Evolutionary conservation across 768 basidiomycete genomes (phyloP).

Genomic region (Chiua virens): DNA sequence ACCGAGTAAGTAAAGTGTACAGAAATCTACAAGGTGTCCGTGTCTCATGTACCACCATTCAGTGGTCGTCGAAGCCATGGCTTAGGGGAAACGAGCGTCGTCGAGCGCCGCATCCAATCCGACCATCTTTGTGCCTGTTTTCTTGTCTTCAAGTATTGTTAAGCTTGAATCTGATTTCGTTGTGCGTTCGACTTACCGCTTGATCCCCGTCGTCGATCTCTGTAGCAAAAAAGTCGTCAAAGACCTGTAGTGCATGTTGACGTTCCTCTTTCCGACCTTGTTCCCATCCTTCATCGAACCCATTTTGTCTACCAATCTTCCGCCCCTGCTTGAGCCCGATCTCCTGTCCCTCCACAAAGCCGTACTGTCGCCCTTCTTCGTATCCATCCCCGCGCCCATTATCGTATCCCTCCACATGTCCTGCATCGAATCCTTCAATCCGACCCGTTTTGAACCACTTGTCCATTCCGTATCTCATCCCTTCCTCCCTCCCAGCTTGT

Average conservation of each 20-base stretch:
- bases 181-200: constrained; percentile 20
- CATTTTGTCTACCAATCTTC: constrained; percentile 30
- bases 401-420: constrained; percentile 46
- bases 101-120: constrained; percentile 26
- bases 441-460: constrained; percentile 46
- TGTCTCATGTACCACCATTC: constrained; percentile 2
- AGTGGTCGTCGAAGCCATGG: constrained; percentile 26
- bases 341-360: constrained; percentile 36
- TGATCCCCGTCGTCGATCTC: constrained; percentile 36
- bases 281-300: constrained; percentile 35
- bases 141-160: constrained; percentile 18
- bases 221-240: constrained; percentile 54
- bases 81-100: neutral
- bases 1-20: too few relatives aligned
- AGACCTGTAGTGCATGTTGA: constrained; percentile 51
- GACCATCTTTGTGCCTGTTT: constrained; percentile 28
- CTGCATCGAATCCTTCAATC: constrained; percentile 45
- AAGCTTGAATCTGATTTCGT: neutral
- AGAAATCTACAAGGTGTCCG: too few relatives aligned
- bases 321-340: constrained; percentile 36
- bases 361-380: constrained; percentile 41
- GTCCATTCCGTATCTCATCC: constrained; percentile 38
- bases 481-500: constrained; percentile 45
- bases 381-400: constrained; percentile 46
- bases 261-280: constrained; percentile 51